These are phyloP conservation scores for Trichosanthes cucumerina DNA, from an alignment of 306 rosid genomes.

Conservation along the genomic window DNA sequence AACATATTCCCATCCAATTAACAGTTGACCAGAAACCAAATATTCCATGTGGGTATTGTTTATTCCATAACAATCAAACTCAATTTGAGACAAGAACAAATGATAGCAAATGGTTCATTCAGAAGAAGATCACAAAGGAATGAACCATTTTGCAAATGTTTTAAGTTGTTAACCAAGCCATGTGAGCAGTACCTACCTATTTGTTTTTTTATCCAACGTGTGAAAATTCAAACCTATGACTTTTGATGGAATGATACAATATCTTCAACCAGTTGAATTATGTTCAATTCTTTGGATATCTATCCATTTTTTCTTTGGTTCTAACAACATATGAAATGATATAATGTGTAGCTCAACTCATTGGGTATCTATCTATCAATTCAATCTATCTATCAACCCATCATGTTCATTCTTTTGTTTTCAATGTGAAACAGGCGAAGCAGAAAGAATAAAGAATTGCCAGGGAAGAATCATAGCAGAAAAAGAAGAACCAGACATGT, in stretches of 20 bases:
- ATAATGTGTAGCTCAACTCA: too few relatives aligned
- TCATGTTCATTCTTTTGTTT: background rate
- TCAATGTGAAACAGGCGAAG: slow-evolving; percentile 48
- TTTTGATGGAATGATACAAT: too few relatives aligned
- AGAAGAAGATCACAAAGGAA: background rate
- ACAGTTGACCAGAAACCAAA: slow-evolving; percentile 86
- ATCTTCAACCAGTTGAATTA: too few relatives aligned
- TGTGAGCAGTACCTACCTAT: background rate
- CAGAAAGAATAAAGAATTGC: slow-evolving; percentile 53
- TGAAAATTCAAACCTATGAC: too few relatives aligned
- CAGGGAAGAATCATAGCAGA: slow-evolving; percentile 68
- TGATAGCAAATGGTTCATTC: background rate
- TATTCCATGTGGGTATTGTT: slow-evolving; percentile 45
- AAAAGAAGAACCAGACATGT: slow-evolving; percentile 63
- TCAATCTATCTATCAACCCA: background rate
- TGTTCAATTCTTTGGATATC: background rate
- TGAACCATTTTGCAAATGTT: background rate
- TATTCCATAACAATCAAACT: background rate
- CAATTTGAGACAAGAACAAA: background rate
- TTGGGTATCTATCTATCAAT: background rate
- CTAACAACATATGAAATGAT: too few relatives aligned
- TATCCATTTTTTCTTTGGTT: too few relatives aligned
- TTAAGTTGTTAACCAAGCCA: background rate
- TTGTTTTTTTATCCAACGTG: background rate
- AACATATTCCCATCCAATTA: slow-evolving; percentile 58